These are phyloP conservation scores for Amoebophrya sp. DNA, from an alignment of 169 alveolate genomes.

Conservation along the genomic window DNA sequence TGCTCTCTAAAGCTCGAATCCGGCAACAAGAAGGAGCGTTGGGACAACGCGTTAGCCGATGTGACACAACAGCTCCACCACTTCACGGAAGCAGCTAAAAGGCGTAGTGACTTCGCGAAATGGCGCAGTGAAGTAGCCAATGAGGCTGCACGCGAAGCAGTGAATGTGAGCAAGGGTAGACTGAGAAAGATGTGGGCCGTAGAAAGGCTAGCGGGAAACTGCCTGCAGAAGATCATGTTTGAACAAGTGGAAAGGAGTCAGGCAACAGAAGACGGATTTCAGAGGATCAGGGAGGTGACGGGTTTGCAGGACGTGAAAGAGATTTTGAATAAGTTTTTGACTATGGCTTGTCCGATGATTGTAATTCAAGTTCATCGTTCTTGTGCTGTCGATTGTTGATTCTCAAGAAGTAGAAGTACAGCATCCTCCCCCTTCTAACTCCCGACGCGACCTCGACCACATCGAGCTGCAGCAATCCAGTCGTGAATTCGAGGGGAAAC, in stretches of 20 bases:
- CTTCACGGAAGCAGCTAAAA: background rate
- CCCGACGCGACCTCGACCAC: too few relatives aligned
- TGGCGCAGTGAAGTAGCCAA: slow-evolving; percentile 22
- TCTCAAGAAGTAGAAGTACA: background rate
- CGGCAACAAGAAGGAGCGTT: background rate
- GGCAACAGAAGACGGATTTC: slow-evolving; percentile 31
- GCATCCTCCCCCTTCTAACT: background rate
- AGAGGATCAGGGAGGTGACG: slow-evolving; percentile 32
- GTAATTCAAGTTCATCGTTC: background rate
- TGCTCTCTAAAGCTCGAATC: too few relatives aligned
- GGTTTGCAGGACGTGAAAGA: slow-evolving; percentile 28
- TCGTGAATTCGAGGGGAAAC: background rate
- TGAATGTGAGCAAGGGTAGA: slow-evolving; percentile 2
- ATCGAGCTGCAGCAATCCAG: background rate
- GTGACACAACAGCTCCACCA: background rate
- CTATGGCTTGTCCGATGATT: background rate
- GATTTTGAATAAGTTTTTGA: background rate
- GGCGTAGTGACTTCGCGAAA: slow-evolving; percentile 2
- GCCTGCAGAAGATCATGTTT: slow-evolving; percentile 25
- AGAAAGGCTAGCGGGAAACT: slow-evolving; percentile 29
- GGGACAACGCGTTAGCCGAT: background rate
- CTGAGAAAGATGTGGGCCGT: slow-evolving; percentile 32
- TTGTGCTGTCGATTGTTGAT: background rate
- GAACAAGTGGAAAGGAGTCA: slow-evolving; percentile 28
- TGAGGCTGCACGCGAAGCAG: slow-evolving; percentile 27